A percentile compares a stretch with the other conserved stretches of the same genome.
These are phyloP conservation scores for Starmera pachycereana DNA, from an alignment of 805 yeast genomes.

Conservation along the genomic window DNA sequence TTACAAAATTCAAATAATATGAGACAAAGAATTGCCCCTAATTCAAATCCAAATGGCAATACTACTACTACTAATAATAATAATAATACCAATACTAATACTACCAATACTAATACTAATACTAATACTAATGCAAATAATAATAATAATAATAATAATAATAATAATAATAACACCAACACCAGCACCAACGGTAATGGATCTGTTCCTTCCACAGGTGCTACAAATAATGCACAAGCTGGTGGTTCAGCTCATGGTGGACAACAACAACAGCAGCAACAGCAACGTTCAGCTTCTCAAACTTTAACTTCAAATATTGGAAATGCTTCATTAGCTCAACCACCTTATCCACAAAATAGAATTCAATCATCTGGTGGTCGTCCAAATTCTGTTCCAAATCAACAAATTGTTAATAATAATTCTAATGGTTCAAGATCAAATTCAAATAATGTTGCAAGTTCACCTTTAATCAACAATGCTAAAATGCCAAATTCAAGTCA, in stretches of 20 bases:
- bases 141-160: not conserved
- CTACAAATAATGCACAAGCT: conserved; percentile 20
- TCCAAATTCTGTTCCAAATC: conserved; percentile 2
- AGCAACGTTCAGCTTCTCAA: not conserved
- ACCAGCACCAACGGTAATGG: too few relatives aligned
- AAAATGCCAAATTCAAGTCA: conserved; percentile 40
- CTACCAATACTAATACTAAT: too few relatives aligned
- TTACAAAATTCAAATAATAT: conserved; percentile 27
- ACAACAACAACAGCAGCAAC: conserved; percentile 17
- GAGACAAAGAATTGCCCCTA: conserved; percentile 5
- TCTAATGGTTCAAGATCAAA: too few relatives aligned
- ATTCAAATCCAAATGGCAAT: too few relatives aligned
- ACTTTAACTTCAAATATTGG: not conserved
- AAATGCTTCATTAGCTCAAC: conserved; percentile 17
- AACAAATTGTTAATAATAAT: not conserved
- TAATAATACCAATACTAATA: not conserved
- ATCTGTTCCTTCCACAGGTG: not conserved
- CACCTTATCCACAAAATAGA: conserved; percentile 13
- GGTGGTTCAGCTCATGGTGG: conserved; percentile 17
- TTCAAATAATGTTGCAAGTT: too few relatives aligned
- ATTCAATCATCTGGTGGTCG: not conserved
- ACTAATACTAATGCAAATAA: too few relatives aligned
- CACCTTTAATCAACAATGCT: not conserved
- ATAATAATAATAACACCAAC: not conserved
- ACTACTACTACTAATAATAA: not conserved